Percentiles rank a stretch among this genome's conserved stretches.
Conservation (phyloP, 1,284 basidiomycete genomes). For the Sporisorium graminicola region DNA sequence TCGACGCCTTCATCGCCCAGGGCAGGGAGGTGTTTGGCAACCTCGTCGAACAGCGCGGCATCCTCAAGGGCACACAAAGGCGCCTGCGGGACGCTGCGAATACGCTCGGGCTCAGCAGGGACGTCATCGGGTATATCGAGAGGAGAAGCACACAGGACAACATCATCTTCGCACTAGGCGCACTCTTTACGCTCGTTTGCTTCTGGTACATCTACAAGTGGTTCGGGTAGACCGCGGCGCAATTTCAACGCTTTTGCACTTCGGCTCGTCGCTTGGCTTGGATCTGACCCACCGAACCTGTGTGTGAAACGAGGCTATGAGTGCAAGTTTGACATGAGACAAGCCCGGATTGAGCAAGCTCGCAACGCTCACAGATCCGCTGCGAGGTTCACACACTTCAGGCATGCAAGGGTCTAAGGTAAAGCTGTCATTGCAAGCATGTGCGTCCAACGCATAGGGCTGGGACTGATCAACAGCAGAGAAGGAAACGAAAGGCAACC, state of each 20-base stretch:
- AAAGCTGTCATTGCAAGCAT: conserved; percentile 6
- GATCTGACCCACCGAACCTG: background rate
- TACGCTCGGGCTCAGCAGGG: conserved; percentile 65
- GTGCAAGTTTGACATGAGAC: background rate
- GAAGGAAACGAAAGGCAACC: background rate
- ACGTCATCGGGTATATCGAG: conserved; percentile 68
- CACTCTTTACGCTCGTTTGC: conserved; percentile 64
- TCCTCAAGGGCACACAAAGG: conserved; percentile 65
- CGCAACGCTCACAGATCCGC: background rate
- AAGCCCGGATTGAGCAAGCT: background rate
- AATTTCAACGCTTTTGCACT: background rate
- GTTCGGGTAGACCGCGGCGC: conserved; percentile 46
- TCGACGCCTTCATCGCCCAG: conserved; percentile 68
- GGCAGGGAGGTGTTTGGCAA: conserved; percentile 67
- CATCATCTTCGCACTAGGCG: conserved; percentile 65
- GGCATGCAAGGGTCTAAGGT: background rate
- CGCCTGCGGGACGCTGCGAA: conserved; percentile 65
- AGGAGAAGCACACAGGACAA: conserved; percentile 67
- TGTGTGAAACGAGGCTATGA: background rate
- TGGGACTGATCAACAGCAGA: background rate
- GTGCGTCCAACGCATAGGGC: background rate
- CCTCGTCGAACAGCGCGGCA: conserved; percentile 66
- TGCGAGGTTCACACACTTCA: background rate
- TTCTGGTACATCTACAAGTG: conserved; percentile 68
- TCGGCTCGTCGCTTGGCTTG: background rate